These are phyloP conservation scores for Clathrus columnatus DNA, from an alignment of 768 basidiomycete genomes.

Conservation along the genomic window DNA sequence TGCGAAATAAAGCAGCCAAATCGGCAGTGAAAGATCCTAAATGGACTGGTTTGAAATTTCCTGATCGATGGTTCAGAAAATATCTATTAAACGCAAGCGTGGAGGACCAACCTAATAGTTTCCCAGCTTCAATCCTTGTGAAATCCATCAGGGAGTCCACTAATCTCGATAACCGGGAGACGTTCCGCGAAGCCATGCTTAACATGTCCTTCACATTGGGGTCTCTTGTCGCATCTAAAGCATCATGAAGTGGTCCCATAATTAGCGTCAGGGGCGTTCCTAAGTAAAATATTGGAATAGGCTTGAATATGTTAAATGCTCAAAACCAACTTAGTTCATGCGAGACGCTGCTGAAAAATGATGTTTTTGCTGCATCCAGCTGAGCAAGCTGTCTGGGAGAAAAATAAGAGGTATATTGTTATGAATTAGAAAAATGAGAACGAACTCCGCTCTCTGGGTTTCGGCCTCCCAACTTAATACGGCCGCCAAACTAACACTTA, in stretches of 20 bases:
- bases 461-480: slow-evolving; percentile 20
- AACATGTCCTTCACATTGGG: slow-evolving; percentile 16
- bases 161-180: slow-evolving; percentile 25
- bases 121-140: slow-evolving; percentile 27
- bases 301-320: not conserved
- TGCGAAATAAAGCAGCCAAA: slow-evolving; percentile 26
- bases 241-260: slow-evolving; percentile 19
- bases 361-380: slow-evolving; percentile 21
- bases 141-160: slow-evolving; percentile 33
- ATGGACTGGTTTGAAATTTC: slow-evolving; percentile 24
- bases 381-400: slow-evolving; percentile 17
- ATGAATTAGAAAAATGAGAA: not conserved
- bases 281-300: not conserved
- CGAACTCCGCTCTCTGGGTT: slow-evolving; percentile 17
- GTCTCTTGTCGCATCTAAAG: slow-evolving; percentile 11
- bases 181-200: slow-evolving; percentile 21
- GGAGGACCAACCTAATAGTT: slow-evolving; percentile 11
- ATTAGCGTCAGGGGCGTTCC: slow-evolving; percentile 23
- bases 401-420: not conserved
- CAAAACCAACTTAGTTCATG: slow-evolving; percentile 18
- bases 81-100: not conserved
- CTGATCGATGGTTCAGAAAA: slow-evolving; percentile 9
- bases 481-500: slow-evolving; percentile 16
- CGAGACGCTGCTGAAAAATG: slow-evolving; percentile 21
- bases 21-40: slow-evolving; percentile 24